These are phyloP conservation scores for Massariosphaeria phaeospora DNA, from an alignment of 495 filamentous ascomycete species.

Conservation along the genomic window DNA sequence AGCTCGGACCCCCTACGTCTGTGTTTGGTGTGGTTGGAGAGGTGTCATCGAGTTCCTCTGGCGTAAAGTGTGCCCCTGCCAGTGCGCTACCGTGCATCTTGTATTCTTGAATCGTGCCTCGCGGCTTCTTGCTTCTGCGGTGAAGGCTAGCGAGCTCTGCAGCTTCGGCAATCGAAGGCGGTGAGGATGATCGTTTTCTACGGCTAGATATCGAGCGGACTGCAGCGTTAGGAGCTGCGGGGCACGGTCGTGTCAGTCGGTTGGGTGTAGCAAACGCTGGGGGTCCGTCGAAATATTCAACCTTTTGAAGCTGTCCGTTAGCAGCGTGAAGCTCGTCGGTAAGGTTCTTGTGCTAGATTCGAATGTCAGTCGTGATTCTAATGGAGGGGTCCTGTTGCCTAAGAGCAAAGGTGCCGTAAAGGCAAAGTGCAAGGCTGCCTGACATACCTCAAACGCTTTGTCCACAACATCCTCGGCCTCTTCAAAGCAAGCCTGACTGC, in stretches of 20 bases:
- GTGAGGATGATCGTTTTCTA: slow-evolving; percentile 48
- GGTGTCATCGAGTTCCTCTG: slow-evolving; percentile 26
- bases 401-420: not conserved
- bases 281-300: slow-evolving; percentile 11
- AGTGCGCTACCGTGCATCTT: not conserved
- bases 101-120: slow-evolving; percentile 17
- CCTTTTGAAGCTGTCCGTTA: slow-evolving; percentile 12
- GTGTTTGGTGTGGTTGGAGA: slow-evolving; percentile 32
- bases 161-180: slow-evolving; percentile 56
- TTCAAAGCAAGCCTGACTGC: slow-evolving; percentile 58
- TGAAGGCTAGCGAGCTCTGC: slow-evolving; percentile 48
- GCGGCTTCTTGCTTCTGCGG: slow-evolving; percentile 38
- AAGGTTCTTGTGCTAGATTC: slow-evolving; percentile 17
- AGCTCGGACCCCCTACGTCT: slow-evolving; percentile 20
- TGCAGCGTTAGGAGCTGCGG: not conserved
- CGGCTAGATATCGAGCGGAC: slow-evolving; percentile 27
- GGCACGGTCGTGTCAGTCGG: slow-evolving; percentile 1
- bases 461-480: slow-evolving; percentile 59
- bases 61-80: slow-evolving; percentile 15
- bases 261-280: slow-evolving; percentile 20
- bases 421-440: too few species aligned
- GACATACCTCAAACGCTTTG: slow-evolving; percentile 56
- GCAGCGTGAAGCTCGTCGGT: slow-evolving; percentile 13
- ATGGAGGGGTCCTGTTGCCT: not conserved
- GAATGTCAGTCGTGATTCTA: slow-evolving; percentile 2